Percentiles rank a stretch among this genome's conserved stretches.
Conservation (phyloP, 139 green algal species). For the Yamagishiella unicocca region DNA sequence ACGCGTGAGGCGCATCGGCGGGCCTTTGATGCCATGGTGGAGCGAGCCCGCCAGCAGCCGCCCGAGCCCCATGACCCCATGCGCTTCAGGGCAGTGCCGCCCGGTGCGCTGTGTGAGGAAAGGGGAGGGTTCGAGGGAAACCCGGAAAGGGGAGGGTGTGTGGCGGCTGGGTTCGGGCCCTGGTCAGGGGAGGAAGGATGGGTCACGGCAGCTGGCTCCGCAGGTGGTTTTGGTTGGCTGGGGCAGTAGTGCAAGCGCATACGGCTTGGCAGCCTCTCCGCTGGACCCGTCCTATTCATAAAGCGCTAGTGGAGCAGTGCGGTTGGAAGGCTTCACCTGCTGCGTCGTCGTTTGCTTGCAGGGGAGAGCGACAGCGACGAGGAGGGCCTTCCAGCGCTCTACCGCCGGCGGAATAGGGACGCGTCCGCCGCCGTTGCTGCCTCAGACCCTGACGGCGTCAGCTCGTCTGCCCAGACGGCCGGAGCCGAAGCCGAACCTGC, state of each 20-base stretch:
- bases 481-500: neutral
- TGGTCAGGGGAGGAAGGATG: no score
- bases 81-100: slow-evolving; percentile 72
- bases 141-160: no score
- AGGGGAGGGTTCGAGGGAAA: no score
- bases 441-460: neutral
- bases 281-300: no score
- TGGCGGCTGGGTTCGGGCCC: no score
- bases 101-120: slow-evolving; percentile 38
- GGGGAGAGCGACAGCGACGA: slow-evolving; percentile 78
- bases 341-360: slow-evolving; percentile 35
- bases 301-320: no score
- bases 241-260: no score
- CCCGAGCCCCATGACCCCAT: slow-evolving; percentile 70
- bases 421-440: slow-evolving; percentile 32
- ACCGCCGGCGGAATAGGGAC: slow-evolving; percentile 35
- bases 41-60: slow-evolving; percentile 56
- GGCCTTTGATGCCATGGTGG: slow-evolving; percentile 80
- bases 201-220: no score
- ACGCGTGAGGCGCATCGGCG: slow-evolving; percentile 61
- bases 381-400: slow-evolving; percentile 62
- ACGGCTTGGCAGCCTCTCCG: no score
- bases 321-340: no score
- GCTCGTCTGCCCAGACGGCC: neutral
- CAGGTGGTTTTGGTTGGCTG: no score